phyloP scores from a whole-genome alignment of 768 basidiomycete species.

The Kwoniella botswanensis region DNA sequence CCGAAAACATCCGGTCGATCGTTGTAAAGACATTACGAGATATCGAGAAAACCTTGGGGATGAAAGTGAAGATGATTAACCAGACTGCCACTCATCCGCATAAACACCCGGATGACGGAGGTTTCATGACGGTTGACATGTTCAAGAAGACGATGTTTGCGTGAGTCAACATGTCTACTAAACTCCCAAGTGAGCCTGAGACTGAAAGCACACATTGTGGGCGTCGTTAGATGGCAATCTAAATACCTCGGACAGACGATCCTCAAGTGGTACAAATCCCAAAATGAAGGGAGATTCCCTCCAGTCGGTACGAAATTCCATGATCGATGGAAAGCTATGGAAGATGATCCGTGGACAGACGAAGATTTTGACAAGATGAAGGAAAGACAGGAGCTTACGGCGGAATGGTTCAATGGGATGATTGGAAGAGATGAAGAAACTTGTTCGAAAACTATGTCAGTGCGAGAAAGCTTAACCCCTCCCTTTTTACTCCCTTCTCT shows the following conservation, averaged over 20 bases:
- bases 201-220: not conserved
- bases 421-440: constrained; percentile 36
- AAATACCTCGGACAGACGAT: constrained; percentile 29
- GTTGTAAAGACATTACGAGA: not conserved
- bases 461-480: not conserved
- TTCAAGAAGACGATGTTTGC: constrained; percentile 1
- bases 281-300: constrained; percentile 34
- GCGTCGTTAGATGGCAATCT: constrained; percentile 15
- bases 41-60: constrained; percentile 3
- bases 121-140: not conserved
- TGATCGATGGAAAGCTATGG: not conserved
- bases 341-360: not conserved
- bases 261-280: constrained; percentile 29
- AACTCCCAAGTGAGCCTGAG: not conserved
- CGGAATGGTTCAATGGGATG: constrained; percentile 36
- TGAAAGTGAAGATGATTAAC: constrained; percentile 10
- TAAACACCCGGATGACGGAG: not conserved
- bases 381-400: not conserved
- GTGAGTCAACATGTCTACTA: not conserved
- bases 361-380: constrained; percentile 6
- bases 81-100: constrained; percentile 4
- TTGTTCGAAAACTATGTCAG: constrained; percentile 43
- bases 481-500: too few relatives aligned
- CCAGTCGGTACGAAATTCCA: constrained; percentile 2
- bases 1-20: not conserved